Evolutionary conservation across 306 rosid species (phyloP).

Genomic region (Ormosia emarginata): DNA sequence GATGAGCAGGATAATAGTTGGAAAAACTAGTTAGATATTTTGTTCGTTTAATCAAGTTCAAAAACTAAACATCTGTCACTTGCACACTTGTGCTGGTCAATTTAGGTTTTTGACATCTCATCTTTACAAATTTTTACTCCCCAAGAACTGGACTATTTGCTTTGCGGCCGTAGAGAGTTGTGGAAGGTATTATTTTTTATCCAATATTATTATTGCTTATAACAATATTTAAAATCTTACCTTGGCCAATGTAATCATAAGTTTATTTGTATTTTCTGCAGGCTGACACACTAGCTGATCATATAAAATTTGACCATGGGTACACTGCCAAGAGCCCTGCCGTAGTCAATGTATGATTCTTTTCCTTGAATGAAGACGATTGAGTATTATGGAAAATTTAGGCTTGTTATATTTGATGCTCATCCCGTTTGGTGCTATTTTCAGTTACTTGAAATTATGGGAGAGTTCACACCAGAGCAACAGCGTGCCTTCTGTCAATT

Average conservation of each 20-base stretch:
- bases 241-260: background rate
- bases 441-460: slow-evolving; percentile 92
- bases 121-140: slow-evolving; percentile 88
- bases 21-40: background rate
- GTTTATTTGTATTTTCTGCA: slow-evolving; percentile 30
- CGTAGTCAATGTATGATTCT: slow-evolving; percentile 66
- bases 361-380: background rate
- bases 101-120: slow-evolving; percentile 84
- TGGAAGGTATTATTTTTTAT: slow-evolving; percentile 68
- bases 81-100: background rate
- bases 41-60: background rate
- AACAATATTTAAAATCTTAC: slow-evolving; percentile 8
- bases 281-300: slow-evolving; percentile 91
- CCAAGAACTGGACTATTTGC: slow-evolving; percentile 85
- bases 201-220: background rate
- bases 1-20: background rate
- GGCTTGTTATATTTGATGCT: slow-evolving; percentile 15
- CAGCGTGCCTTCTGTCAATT: slow-evolving; percentile 97
- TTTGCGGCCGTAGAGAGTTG: slow-evolving; percentile 93
- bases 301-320: slow-evolving; percentile 97
- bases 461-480: slow-evolving; percentile 87
- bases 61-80: slow-evolving; percentile 8
- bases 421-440: slow-evolving; percentile 25
- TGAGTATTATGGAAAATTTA: slow-evolving; percentile 3
- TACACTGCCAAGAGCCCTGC: slow-evolving; percentile 98